Evolutionary conservation across 2,329 filamentous ascomycete genomes (phyloP).

Genomic region (Botrytis cinerea): DNA sequence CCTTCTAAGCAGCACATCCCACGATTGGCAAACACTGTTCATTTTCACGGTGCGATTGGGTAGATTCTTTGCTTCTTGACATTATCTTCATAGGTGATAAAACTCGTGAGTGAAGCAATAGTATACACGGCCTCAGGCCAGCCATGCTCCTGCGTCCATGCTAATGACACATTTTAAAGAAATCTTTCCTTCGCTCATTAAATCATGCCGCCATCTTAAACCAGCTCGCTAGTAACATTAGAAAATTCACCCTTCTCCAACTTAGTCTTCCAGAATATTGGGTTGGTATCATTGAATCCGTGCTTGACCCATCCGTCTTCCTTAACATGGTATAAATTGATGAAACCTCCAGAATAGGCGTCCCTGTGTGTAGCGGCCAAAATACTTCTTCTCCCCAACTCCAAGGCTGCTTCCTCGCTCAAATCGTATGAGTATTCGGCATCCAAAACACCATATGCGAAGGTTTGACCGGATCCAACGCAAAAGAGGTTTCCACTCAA

Average conservation of each 20-base stretch:
- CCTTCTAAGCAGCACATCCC: background rate
- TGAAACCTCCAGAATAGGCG: slow-evolving; percentile 97
- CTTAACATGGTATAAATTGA: slow-evolving; percentile 99
- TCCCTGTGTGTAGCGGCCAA: slow-evolving; percentile 95
- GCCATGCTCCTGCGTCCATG: slow-evolving; percentile 34
- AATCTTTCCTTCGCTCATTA: slow-evolving; percentile 27
- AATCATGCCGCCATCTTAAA: slow-evolving; percentile 32
- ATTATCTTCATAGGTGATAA: slow-evolving; percentile 34
- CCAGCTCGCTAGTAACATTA: slow-evolving; percentile 42
- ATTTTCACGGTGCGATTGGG: background rate
- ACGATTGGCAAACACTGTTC: background rate
- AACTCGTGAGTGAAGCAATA: slow-evolving; percentile 38
- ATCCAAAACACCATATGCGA: slow-evolving; percentile 96
- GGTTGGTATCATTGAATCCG: slow-evolving; percentile 96
- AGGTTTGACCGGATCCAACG: slow-evolving; percentile 96
- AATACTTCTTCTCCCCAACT: slow-evolving; percentile 89
- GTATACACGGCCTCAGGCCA: slow-evolving; percentile 36
- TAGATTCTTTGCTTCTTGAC: slow-evolving; percentile 1
- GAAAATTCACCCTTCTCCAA: slow-evolving; percentile 96
- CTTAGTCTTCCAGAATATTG: slow-evolving; percentile 99
- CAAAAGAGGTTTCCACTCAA: slow-evolving; percentile 95
- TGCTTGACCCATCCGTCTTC: slow-evolving; percentile 99
- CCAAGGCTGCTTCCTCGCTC: slow-evolving; percentile 81
- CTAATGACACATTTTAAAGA: slow-evolving; percentile 40
- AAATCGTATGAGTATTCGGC: slow-evolving; percentile 93